Evolutionary conservation across 768 basidiomycete genomes (phyloP).

Genomic region (Tulasnella sp.): DNA sequence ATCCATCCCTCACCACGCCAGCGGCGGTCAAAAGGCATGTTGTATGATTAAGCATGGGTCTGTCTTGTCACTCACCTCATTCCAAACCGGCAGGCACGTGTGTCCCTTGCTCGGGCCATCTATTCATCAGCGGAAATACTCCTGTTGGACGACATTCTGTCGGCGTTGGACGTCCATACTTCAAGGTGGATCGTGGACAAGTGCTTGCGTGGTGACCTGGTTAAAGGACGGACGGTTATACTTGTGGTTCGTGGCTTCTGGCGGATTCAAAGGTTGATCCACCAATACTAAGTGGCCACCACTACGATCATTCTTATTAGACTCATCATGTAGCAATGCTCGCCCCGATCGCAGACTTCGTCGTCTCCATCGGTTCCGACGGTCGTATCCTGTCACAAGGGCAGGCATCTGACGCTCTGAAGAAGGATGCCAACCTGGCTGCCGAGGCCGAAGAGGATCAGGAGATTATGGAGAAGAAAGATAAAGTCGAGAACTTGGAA

Average conservation of each 20-base stretch:
- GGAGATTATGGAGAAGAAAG: constrained; percentile 41
- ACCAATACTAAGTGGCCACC: background rate
- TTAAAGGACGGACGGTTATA: constrained; percentile 46
- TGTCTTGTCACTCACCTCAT: constrained; percentile 39
- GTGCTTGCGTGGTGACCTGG: constrained; percentile 44
- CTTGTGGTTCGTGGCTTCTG: constrained; percentile 42
- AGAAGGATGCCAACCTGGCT: constrained; percentile 47
- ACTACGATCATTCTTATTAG: constrained; percentile 39
- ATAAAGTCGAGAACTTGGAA: constrained; percentile 43
- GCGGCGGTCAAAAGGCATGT: constrained; percentile 58
- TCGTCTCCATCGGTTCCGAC: constrained; percentile 59
- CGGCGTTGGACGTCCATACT: constrained; percentile 63
- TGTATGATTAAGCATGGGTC: background rate
- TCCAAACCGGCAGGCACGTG: constrained; percentile 44
- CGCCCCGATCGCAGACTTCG: constrained; percentile 57
- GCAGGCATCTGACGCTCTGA: constrained; percentile 54
- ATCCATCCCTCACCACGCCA: constrained; percentile 30
- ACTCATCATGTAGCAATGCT: constrained; percentile 61
- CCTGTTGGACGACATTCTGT: constrained; percentile 72
- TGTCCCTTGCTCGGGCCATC: constrained; percentile 61
- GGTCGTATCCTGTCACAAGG: constrained; percentile 58
- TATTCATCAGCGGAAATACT: constrained; percentile 64
- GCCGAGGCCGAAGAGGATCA: constrained; percentile 40
- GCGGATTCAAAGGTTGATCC: background rate
- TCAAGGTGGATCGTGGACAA: constrained; percentile 54